Percentiles rank a stretch among this genome's conserved stretches.
phyloP scores from a whole-genome alignment of 2,329 filamentous ascomycete species.

The Ascocoryne sarcoides region DNA sequence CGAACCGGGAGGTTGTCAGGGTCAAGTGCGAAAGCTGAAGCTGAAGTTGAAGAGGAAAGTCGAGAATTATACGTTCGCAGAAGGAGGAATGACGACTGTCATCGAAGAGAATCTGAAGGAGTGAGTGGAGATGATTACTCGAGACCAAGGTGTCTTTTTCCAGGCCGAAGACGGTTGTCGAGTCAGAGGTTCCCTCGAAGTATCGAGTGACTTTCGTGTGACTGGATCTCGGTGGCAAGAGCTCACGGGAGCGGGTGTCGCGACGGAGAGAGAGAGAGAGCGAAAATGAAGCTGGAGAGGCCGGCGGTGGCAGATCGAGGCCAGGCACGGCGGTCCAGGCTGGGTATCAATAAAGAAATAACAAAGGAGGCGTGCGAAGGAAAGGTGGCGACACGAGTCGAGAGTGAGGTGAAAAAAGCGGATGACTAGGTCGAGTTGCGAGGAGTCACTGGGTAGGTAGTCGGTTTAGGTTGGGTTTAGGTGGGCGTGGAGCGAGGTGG shows the following conservation, averaged over 20 bases:
- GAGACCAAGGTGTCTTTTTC: conserved; percentile 18
- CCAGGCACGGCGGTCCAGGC: conserved; percentile 14
- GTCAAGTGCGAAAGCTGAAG: no score
- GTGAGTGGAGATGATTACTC: conserved; percentile 24
- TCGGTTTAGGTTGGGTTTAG: conserved; percentile 8
- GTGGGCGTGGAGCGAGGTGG: conserved; percentile 3
- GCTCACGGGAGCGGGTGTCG: conserved; percentile 12
- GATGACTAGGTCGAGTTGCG: conserved; percentile 10
- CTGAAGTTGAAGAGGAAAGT: conserved; percentile 4
- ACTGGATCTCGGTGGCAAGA: conserved; percentile 16
- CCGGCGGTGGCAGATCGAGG: conserved; percentile 8
- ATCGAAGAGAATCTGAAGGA: conserved; percentile 10
- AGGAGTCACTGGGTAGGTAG: conserved; percentile 11
- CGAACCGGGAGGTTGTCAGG: conserved; percentile 7
- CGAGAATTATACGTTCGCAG: background rate
- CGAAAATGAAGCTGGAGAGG: conserved; percentile 6
- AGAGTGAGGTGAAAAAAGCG: conserved; percentile 12
- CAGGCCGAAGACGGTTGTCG: conserved; percentile 8
- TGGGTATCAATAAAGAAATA: conserved; percentile 19
- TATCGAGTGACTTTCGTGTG: conserved; percentile 16
- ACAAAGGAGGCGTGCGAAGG: conserved; percentile 15
- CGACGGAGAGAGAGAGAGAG: conserved; percentile 9
- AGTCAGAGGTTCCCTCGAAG: conserved; percentile 12
- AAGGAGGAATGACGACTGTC: conserved; percentile 9
- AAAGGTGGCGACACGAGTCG: conserved; percentile 8